Conservation (phyloP, 1,284 basidiomycete genomes). For the Apiotrichum siamense region DNA sequence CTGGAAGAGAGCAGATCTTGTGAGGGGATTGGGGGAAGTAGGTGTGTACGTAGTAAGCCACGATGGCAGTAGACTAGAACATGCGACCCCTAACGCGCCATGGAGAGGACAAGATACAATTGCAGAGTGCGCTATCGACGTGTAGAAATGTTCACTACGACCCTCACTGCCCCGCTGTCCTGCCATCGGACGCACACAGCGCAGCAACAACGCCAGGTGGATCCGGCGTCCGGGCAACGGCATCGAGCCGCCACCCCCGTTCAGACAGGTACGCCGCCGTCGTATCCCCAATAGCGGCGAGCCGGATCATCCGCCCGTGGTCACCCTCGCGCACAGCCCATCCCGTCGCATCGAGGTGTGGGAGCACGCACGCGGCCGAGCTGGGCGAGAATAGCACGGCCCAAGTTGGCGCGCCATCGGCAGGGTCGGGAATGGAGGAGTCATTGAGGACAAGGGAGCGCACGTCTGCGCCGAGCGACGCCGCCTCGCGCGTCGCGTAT, state of each 20-base stretch:
- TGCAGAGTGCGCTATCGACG: too few relatives aligned
- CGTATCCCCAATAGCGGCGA: constrained; percentile 42
- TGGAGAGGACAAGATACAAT: too few relatives aligned
- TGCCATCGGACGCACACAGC: constrained; percentile 19
- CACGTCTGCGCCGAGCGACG: constrained; percentile 50
- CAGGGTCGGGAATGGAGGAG: too few relatives aligned
- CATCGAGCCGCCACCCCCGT: constrained; percentile 24
- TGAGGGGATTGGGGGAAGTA: too few relatives aligned
- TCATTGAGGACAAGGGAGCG: constrained; percentile 62
- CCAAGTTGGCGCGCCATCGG: constrained; percentile 31
- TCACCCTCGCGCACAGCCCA: neutral
- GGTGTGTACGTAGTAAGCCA: too few relatives aligned
- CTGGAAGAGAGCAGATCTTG: too few relatives aligned
- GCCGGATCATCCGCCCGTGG: constrained; percentile 5
- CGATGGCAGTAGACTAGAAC: too few relatives aligned
- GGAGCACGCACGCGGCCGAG: constrained; percentile 29
- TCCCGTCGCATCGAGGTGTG: constrained; percentile 3
- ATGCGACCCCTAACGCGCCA: too few relatives aligned
- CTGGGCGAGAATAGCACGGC: constrained; percentile 43
- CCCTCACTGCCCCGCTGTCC: constrained; percentile 4
- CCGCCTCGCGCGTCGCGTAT: constrained; percentile 17
- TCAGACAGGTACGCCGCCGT: constrained; percentile 25
- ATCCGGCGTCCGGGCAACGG: constrained; percentile 35
- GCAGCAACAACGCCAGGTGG: constrained; percentile 23
- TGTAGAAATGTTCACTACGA: too few relatives aligned